Conservation (phyloP, 257 asterid species). For the Fraxinus americana region DNA sequence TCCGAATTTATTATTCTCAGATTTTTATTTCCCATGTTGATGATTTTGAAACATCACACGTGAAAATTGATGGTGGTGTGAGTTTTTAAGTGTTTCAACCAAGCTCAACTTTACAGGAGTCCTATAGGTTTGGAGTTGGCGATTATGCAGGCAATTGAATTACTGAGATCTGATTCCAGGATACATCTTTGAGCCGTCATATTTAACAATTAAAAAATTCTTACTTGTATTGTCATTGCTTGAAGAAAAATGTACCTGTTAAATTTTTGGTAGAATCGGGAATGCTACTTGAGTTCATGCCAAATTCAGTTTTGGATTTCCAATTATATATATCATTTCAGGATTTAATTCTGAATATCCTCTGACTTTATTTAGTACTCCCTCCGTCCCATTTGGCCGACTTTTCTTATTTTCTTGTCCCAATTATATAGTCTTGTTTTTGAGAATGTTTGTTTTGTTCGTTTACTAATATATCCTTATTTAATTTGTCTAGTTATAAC, state of each 20-base stretch:
- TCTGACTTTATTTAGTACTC: background rate
- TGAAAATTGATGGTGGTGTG: conserved; percentile 28
- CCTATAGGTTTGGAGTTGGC: conserved; percentile 13
- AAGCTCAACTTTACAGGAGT: background rate
- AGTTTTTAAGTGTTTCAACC: conserved; percentile 7
- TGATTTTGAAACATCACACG: conserved; percentile 13
- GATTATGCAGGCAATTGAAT: conserved; percentile 5
- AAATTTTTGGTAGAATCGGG: conserved; percentile 20
- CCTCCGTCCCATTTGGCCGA: too few species aligned
- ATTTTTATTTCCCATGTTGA: background rate
- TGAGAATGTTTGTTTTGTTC: too few species aligned
- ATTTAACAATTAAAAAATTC: conserved; percentile 11
- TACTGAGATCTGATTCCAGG: conserved; percentile 25
- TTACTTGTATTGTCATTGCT: background rate
- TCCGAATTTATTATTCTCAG: background rate
- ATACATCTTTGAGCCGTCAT: conserved; percentile 14
- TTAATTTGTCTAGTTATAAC: too few species aligned
- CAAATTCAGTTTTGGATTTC: conserved; percentile 19
- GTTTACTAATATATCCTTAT: too few species aligned
- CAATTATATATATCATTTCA: conserved; percentile 5
- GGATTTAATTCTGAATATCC: conserved; percentile 7
- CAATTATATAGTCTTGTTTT: too few species aligned
- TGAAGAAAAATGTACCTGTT: background rate
- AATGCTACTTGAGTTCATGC: conserved; percentile 15
- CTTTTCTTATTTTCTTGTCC: too few species aligned